phyloP scores from a whole-genome alignment of 2,329 filamentous ascomycete species.

The Sclerotinia sclerotiorum region DNA sequence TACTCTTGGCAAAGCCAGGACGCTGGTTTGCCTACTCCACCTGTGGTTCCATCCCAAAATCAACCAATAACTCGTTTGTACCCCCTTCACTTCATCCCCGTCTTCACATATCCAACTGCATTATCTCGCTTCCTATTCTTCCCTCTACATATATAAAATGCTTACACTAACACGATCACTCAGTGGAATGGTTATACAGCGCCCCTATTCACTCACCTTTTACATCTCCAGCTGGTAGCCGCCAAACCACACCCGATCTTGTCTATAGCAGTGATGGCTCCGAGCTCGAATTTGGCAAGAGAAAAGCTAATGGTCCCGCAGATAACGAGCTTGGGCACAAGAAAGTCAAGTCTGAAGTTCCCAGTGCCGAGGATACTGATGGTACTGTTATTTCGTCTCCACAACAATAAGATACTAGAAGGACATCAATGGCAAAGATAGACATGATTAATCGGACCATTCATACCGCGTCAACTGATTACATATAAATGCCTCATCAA shows the following conservation, averaged over 20 bases:
- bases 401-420: neutral
- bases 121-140: neutral
- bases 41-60: neutral
- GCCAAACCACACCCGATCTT: neutral
- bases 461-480: neutral
- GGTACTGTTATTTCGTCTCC: neutral
- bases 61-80: neutral
- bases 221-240: neutral
- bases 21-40: neutral
- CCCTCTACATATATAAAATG: neutral
- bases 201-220: neutral
- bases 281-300: neutral
- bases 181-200: neutral
- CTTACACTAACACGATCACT: neutral
- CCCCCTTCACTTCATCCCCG: neutral
- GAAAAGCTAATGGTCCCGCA: neutral
- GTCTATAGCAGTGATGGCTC: conserved; percentile 4
- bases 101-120: neutral
- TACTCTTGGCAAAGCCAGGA: neutral
- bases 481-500: neutral
- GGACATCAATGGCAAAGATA: neutral
- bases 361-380: neutral
- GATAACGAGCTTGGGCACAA: neutral
- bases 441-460: too few species aligned
- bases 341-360: neutral